Evolutionary conservation across 768 basidiomycete genomes (phyloP).

Genomic region (Suillus cothurnatus): DNA sequence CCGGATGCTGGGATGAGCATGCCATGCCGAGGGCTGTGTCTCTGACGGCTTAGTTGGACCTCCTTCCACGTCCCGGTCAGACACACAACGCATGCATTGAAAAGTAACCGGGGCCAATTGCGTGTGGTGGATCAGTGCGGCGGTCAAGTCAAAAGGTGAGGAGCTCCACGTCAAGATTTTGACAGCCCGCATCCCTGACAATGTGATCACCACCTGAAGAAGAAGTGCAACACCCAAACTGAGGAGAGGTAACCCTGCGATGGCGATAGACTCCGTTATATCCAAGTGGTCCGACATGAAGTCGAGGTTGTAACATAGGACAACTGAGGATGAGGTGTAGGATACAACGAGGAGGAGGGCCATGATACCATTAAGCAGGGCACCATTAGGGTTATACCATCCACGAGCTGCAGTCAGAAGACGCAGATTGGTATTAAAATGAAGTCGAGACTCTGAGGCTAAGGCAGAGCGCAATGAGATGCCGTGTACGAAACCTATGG

Average conservation of each 20-base stretch:
- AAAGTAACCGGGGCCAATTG: conserved; percentile 21
- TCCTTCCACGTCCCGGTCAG: conserved; percentile 6
- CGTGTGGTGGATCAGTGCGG: conserved; percentile 31
- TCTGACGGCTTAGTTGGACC: conserved; percentile 16
- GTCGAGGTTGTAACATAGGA: background rate
- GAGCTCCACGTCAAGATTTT: conserved; percentile 36
- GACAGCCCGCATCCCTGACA: conserved; percentile 22
- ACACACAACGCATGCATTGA: conserved; percentile 31
- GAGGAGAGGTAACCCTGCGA: conserved; percentile 31
- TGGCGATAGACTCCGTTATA: too few species aligned
- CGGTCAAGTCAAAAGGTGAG: conserved; percentile 32
- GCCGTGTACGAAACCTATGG: conserved; percentile 31
- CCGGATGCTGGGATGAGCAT: conserved; percentile 23
- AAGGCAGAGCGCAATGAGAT: conserved; percentile 31
- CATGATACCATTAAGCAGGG: conserved; percentile 24
- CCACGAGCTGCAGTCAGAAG: conserved; percentile 26
- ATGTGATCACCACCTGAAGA: conserved; percentile 26
- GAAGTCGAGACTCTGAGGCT: conserved; percentile 25
- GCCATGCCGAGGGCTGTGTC: conserved; percentile 32
- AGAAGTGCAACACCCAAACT: conserved; percentile 28
- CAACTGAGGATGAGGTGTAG: conserved; percentile 25
- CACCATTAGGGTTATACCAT: conserved; percentile 26
- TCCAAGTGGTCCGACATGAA: too few species aligned
- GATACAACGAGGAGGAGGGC: conserved; percentile 29
- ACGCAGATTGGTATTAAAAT: conserved; percentile 36